A percentile compares a stretch with the other conserved stretches of the same genome.
Conservation (phyloP, 768 basidiomycete species). For the Suillus occidentalis region DNA sequence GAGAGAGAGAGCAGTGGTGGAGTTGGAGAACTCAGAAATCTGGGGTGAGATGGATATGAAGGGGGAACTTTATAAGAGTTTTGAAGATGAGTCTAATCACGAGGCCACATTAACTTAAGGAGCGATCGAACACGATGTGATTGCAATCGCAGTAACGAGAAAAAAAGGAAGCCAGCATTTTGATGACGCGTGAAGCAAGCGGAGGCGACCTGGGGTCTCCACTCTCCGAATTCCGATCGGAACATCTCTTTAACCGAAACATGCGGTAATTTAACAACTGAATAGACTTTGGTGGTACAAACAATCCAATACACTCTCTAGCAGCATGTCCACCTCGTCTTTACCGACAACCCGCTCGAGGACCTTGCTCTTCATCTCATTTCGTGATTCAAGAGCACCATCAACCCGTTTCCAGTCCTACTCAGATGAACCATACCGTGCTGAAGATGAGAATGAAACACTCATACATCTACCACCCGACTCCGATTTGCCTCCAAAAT, state of each 20-base stretch:
- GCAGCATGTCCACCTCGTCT: slow-evolving; percentile 35
- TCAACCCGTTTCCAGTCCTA: slow-evolving; percentile 45
- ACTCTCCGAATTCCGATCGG: slow-evolving; percentile 4
- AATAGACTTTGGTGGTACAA: slow-evolving; percentile 7
- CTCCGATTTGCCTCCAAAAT: slow-evolving; percentile 76
- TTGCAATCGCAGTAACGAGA: slow-evolving; percentile 21
- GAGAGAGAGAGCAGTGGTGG: slow-evolving; percentile 5
- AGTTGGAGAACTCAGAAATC: slow-evolving; percentile 3
- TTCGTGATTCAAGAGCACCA: slow-evolving; percentile 72
- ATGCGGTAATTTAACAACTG: too few relatives aligned
- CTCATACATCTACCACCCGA: slow-evolving; percentile 59
- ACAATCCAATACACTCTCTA: slow-evolving; percentile 22
- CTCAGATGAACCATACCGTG: slow-evolving; percentile 43
- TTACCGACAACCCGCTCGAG: slow-evolving; percentile 73
- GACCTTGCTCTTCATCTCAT: slow-evolving; percentile 92
- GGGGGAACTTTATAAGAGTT: slow-evolving; percentile 34
- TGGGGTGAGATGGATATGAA: slow-evolving; percentile 8
- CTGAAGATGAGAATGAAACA: slow-evolving; percentile 58
- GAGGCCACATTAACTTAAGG: slow-evolving; percentile 21
- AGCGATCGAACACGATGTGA: slow-evolving; percentile 33
- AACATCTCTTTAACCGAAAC: neutral
- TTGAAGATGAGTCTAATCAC: slow-evolving; percentile 25
- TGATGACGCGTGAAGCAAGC: slow-evolving; percentile 1
- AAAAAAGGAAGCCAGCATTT: slow-evolving; percentile 6
- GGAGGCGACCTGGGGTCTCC: slow-evolving; percentile 10